These are phyloP conservation scores for Trametes coccinea DNA, from an alignment of 768 basidiomycete species.

Conservation along the genomic window DNA sequence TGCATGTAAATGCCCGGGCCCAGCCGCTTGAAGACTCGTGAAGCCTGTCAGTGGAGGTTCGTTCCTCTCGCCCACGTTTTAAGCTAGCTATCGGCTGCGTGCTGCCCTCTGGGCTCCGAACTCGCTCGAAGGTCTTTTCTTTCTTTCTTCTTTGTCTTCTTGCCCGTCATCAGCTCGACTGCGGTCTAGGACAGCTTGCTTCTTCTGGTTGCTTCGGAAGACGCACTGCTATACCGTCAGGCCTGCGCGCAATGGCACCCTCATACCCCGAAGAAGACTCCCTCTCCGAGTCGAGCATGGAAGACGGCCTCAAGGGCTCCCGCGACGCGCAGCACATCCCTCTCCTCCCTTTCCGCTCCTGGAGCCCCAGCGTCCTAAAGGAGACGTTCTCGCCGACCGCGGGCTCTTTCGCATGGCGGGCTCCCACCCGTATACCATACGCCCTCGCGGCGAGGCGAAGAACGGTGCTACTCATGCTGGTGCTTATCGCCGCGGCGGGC, in stretches of 20 bases:
- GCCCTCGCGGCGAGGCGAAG: neutral
- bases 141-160: no score
- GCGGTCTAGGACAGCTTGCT: no score
- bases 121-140: no score
- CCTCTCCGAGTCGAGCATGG: slow-evolving; percentile 5
- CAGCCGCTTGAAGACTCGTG: no score
- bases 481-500: neutral
- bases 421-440: neutral
- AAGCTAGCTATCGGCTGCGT: no score
- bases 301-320: neutral
- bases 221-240: neutral
- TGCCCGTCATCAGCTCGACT: no score
- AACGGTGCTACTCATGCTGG: neutral
- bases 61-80: no score
- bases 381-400: slow-evolving; percentile 4
- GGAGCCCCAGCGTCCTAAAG: slow-evolving; percentile 8
- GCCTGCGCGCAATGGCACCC: neutral
- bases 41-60: no score
- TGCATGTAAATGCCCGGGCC: no score
- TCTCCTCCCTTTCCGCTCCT: slow-evolving; percentile 4
- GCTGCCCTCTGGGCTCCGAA: no score
- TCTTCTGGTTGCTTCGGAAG: neutral
- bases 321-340: neutral
- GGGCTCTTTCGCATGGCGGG: neutral
- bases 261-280: neutral